A percentile compares a stretch with the other conserved stretches of the same genome.
phyloP scores from a whole-genome alignment of 225 moss, liverwort and hornwort species.

The Thuidium tamariscinum region DNA sequence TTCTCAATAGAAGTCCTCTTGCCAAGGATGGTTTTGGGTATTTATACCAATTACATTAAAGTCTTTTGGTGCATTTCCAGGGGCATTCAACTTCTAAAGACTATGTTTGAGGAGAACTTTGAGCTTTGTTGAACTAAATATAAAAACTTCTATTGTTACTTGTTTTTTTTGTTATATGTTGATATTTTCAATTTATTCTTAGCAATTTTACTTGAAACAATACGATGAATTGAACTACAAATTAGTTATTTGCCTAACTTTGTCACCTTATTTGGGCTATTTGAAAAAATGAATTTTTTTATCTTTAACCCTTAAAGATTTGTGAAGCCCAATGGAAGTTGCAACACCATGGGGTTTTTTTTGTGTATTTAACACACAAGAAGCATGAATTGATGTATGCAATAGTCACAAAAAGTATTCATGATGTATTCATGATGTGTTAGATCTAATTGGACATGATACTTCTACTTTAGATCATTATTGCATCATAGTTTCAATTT shows the following conservation, averaged over 20 bases:
- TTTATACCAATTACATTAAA: too few relatives aligned
- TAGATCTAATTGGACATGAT: background rate
- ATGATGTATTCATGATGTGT: rapidly evolving
- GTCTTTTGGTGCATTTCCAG: too few relatives aligned
- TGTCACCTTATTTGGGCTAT: background rate
- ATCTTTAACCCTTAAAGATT: too few relatives aligned
- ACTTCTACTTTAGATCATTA: background rate
- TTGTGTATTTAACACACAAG: background rate
- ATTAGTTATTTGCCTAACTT: background rate
- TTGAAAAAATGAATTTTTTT: background rate
- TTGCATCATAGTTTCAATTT: background rate
- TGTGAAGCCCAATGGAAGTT: rapidly evolving
- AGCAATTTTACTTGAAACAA: background rate
- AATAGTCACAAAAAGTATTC: background rate
- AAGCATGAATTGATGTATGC: background rate
- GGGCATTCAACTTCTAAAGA: too few relatives aligned
- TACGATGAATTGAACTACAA: rapidly evolving
- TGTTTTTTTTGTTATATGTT: background rate
- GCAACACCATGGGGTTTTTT: background rate
- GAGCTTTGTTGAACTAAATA: background rate
- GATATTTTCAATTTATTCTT: background rate
- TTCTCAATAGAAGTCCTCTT: background rate
- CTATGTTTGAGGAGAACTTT: rapidly evolving
- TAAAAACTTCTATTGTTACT: background rate
- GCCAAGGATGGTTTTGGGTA: too few relatives aligned